Percentiles rank a stretch among this genome's conserved stretches.
Conservation (phyloP, 2,329 filamentous ascomycete genomes). For the Pyrenochaeta sp. region DNA sequence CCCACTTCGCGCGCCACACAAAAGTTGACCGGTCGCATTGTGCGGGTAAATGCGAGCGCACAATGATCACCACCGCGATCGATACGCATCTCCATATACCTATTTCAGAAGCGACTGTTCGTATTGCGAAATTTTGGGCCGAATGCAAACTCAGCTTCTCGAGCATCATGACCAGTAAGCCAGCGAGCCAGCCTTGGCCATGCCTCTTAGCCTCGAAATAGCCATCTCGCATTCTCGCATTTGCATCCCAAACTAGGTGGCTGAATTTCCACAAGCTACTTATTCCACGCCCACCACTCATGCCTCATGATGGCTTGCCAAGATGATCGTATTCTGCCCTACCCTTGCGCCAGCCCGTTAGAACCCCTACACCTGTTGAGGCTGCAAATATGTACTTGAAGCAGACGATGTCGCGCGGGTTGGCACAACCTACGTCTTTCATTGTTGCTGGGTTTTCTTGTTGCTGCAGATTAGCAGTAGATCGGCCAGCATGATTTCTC, state of each 20-base stretch:
- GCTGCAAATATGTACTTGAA: background rate
- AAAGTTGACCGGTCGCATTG: background rate
- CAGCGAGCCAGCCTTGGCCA: background rate
- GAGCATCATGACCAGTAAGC: background rate
- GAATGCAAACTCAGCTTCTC: background rate
- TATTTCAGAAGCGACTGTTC: background rate
- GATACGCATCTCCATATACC: background rate
- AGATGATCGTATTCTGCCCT: background rate
- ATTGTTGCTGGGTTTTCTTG: background rate
- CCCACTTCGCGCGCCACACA: background rate
- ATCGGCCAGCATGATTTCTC: constrained; percentile 6
- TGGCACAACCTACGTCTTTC: background rate
- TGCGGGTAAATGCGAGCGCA: background rate
- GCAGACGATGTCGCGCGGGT: background rate
- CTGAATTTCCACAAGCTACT: constrained; percentile 1
- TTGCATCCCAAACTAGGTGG: constrained; percentile 1
- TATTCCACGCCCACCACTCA: constrained; percentile 1
- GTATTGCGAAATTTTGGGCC: background rate
- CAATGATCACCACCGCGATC: too few relatives aligned
- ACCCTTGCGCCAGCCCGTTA: background rate
- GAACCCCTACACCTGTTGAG: background rate
- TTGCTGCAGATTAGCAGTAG: background rate
- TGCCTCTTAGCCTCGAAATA: background rate
- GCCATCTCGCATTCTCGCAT: constrained; percentile 2
- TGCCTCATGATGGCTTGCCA: background rate